A percentile compares a stretch with the other conserved stretches of the same genome.
These are phyloP conservation scores for Xanthoconium purpureum DNA, from an alignment of 768 basidiomycete species.

Conservation along the genomic window DNA sequence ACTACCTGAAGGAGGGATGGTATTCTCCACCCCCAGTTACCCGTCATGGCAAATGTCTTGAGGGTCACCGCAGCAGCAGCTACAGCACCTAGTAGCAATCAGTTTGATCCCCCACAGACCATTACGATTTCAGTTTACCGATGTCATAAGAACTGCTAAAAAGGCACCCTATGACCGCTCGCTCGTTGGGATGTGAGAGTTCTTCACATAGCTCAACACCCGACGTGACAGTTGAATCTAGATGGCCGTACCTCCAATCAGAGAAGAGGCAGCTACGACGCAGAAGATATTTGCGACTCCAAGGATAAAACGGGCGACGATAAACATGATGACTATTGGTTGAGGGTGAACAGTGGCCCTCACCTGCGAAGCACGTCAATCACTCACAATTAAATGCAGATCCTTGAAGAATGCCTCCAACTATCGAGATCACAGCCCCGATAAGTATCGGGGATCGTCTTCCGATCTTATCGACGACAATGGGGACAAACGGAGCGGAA, in stretches of 20 bases:
- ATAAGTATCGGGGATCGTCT: constrained; percentile 1
- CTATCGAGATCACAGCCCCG: neutral
- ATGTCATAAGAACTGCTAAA: constrained; percentile 10
- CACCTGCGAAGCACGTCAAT: neutral
- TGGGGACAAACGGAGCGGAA: constrained; percentile 42
- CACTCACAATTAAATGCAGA: neutral
- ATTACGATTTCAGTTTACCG: constrained; percentile 1
- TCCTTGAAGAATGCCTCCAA: neutral
- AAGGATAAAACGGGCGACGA: neutral
- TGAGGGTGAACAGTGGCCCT: neutral
- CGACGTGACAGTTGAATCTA: neutral
- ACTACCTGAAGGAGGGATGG: constrained; percentile 56
- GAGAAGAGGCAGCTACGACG: constrained; percentile 14
- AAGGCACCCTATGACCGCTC: constrained; percentile 12
- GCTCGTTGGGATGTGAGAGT: constrained; percentile 24
- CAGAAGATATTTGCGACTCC: neutral
- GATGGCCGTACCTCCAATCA: constrained; percentile 17
- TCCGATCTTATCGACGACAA: neutral
- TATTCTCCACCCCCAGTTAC: constrained; percentile 68
- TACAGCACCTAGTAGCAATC: constrained; percentile 13
- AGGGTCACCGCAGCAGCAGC: constrained; percentile 53
- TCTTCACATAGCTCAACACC: constrained; percentile 3
- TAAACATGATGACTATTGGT: neutral
- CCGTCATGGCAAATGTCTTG: constrained; percentile 57
- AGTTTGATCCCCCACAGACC: neutral